Evolutionary conservation across 306 rosid genomes (phyloP).

Genomic region (Cucurbita moschata): DNA sequence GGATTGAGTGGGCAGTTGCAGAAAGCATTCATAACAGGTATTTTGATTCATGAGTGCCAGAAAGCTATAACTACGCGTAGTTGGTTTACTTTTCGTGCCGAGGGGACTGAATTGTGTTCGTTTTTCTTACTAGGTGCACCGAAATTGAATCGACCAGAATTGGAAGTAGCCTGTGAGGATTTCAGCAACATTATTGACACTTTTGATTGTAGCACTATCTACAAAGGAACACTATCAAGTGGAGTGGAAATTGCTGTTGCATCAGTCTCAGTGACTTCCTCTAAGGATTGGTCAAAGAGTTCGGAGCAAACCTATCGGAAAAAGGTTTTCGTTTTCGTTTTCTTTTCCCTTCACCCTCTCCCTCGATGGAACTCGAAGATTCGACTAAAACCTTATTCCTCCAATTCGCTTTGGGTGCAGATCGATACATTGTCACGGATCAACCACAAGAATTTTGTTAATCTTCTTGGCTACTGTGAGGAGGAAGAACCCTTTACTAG

Average conservation of each 20-base stretch:
- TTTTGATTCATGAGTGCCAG: neutral
- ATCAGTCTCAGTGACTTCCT: conserved; percentile 32
- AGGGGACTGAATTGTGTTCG: neutral
- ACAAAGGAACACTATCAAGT: conserved; percentile 83
- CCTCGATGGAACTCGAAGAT: neutral
- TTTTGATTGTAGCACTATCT: conserved; percentile 30
- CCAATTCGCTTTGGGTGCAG: conserved; percentile 21
- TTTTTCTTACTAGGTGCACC: conserved; percentile 59
- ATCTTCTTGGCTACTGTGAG: conserved; percentile 86
- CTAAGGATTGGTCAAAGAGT: conserved; percentile 61
- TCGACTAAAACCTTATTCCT: neutral
- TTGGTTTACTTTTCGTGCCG: neutral
- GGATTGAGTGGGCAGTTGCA: conserved; percentile 93
- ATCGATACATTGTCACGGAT: conserved; percentile 61
- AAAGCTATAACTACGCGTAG: neutral
- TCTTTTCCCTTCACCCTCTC: neutral
- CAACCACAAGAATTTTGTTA: conserved; percentile 85
- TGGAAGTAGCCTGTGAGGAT: conserved; percentile 89
- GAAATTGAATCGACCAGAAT: conserved; percentile 61
- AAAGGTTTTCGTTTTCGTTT: conserved; percentile 33
- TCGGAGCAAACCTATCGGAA: conserved; percentile 48
- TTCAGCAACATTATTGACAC: conserved; percentile 68
- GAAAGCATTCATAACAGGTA: conserved; percentile 90
- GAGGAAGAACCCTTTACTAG: conserved; percentile 78
- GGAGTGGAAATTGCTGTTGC: conserved; percentile 95